Conservation (phyloP, 139 green algal species). For the Chloropicon primus region DNA sequence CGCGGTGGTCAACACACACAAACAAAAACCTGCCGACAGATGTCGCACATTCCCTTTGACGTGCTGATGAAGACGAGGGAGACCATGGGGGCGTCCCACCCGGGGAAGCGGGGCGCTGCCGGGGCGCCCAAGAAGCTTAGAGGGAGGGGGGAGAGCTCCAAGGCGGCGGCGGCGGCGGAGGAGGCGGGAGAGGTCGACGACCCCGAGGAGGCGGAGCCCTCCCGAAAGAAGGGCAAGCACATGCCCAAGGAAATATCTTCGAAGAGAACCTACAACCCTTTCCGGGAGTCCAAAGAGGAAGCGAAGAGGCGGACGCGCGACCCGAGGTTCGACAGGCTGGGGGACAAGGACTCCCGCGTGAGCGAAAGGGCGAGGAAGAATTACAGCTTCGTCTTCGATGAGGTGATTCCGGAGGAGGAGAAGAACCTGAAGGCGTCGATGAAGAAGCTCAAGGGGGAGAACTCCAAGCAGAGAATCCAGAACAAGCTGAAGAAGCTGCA, state of each 20-base stretch:
- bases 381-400: slow-evolving; percentile 11
- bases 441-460: slow-evolving; percentile 5
- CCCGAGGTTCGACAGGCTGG: slow-evolving; percentile 4
- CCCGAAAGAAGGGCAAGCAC: neutral
- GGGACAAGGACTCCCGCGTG: neutral
- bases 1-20: too few relatives aligned
- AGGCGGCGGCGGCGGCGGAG: too few relatives aligned
- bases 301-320: neutral
- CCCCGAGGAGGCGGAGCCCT: too few relatives aligned
- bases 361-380: neutral
- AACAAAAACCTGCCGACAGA: neutral
- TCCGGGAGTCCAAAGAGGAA: neutral
- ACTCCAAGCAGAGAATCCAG: slow-evolving; percentile 1
- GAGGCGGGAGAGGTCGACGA: neutral
- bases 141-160: too few relatives aligned
- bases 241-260: neutral
- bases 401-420: slow-evolving; percentile 9
- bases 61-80: neutral
- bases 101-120: neutral
- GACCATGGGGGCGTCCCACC: neutral
- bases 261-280: neutral
- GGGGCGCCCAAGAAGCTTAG: neutral
- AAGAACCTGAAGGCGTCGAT: neutral
- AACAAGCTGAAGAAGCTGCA: slow-evolving; percentile 3
- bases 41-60: neutral